Evolutionary conservation across 129 eudicot species (phyloP).

Genomic region (Helianthus tuberosus): DNA sequence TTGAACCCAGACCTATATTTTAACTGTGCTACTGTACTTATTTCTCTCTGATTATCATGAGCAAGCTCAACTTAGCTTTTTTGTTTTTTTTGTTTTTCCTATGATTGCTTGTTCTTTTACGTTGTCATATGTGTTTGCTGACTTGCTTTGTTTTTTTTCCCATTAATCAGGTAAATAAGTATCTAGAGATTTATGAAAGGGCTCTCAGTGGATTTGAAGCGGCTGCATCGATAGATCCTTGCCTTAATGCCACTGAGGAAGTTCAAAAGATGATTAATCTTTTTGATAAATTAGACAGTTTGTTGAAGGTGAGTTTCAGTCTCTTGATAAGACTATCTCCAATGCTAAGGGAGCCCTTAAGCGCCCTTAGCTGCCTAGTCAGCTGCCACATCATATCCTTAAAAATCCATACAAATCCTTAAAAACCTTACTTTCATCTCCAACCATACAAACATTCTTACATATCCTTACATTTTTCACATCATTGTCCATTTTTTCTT

Average conservation of each 20-base stretch:
- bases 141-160: neutral
- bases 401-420: no score
- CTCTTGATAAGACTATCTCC: no score
- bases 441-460: no score
- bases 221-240: slow-evolving; percentile 90
- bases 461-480: no score
- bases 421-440: no score
- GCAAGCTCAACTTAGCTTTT: neutral
- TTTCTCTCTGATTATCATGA: slow-evolving; percentile 14
- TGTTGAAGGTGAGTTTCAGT: slow-evolving; percentile 51
- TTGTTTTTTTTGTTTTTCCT: neutral
- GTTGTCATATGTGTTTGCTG: slow-evolving; percentile 4
- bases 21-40: slow-evolving; percentile 83
- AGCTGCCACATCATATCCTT: no score
- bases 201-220: slow-evolving; percentile 98
- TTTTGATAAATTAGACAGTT: slow-evolving; percentile 73
- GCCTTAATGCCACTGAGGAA: slow-evolving; percentile 75
- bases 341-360: no score
- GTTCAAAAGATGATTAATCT: slow-evolving; percentile 76
- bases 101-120: slow-evolving; percentile 5
- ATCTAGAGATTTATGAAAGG: slow-evolving; percentile 90
- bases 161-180: slow-evolving; percentile 65
- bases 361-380: no score
- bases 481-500: no score
- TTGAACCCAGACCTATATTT: slow-evolving; percentile 86